These are phyloP conservation scores for Aspergillus sp. DNA, from an alignment of 2,329 filamentous ascomycete genomes.

Conservation along the genomic window DNA sequence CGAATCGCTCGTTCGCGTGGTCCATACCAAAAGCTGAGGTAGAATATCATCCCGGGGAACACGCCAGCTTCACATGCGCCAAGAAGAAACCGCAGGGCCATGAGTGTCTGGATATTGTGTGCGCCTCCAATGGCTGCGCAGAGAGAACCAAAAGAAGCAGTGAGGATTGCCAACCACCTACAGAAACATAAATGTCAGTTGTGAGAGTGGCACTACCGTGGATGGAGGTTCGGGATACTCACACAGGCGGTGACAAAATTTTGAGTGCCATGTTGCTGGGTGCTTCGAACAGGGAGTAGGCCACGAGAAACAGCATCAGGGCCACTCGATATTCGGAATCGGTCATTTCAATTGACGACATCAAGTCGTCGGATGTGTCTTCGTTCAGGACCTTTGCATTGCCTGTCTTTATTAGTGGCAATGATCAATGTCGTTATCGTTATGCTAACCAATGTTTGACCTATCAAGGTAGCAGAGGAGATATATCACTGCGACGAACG, in stretches of 20 bases:
- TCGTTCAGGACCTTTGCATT: slow-evolving; percentile 44
- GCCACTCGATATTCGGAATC: slow-evolving; percentile 18
- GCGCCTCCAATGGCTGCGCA: slow-evolving; percentile 11
- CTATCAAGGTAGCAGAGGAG: slow-evolving; percentile 33
- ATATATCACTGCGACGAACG: slow-evolving; percentile 20
- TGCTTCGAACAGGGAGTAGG: slow-evolving; percentile 22
- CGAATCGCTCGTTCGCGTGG: slow-evolving; percentile 32
- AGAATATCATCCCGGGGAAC: slow-evolving; percentile 29
- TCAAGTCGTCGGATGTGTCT: slow-evolving; percentile 35
- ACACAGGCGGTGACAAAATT: neutral
- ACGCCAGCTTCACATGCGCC: slow-evolving; percentile 17
- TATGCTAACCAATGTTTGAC: slow-evolving; percentile 27
- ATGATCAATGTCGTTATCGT: neutral
- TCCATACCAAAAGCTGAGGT: slow-evolving; percentile 37
- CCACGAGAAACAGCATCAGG: slow-evolving; percentile 37
- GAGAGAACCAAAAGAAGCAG: slow-evolving; percentile 14
- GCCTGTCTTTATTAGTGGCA: slow-evolving; percentile 18
- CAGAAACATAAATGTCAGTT: neutral
- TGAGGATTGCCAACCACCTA: slow-evolving; percentile 39
- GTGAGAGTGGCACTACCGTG: neutral
- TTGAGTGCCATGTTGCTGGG: slow-evolving; percentile 21
- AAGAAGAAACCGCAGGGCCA: slow-evolving; percentile 15
- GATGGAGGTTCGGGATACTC: neutral
- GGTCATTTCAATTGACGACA: slow-evolving; percentile 18
- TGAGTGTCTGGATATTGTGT: slow-evolving; percentile 7